Evolutionary conservation across 1,139 yeast genomes (phyloP).

Genomic region (Nakaseomyces uthaithaninus): DNA sequence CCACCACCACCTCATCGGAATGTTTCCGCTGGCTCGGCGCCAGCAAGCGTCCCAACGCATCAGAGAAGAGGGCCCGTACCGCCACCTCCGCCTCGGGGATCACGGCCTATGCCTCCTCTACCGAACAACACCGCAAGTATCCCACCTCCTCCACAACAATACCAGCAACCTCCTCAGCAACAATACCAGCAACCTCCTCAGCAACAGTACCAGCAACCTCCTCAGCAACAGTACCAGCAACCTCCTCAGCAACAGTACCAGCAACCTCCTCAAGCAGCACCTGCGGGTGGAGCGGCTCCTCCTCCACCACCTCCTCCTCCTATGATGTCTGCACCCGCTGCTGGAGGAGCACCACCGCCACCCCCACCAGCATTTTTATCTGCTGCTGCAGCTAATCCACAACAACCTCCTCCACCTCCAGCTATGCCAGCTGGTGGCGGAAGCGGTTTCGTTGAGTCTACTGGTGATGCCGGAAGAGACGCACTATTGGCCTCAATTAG

Average conservation of each 20-base stretch:
- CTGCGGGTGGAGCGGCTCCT: slow-evolving; percentile 27
- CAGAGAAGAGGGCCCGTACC: slow-evolving; percentile 18
- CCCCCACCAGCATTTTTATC: slow-evolving; percentile 27
- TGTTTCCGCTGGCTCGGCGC: not conserved
- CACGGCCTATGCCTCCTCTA: slow-evolving; percentile 17
- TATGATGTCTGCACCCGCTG: slow-evolving; percentile 15
- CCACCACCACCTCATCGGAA: slow-evolving; percentile 23
- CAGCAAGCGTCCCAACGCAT: not conserved
- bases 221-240: slow-evolving; percentile 12
- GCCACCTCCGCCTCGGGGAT: slow-evolving; percentile 22
- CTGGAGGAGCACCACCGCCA: slow-evolving; percentile 16
- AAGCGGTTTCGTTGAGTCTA: slow-evolving; percentile 32
- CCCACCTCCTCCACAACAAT: slow-evolving; percentile 23
- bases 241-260: slow-evolving; percentile 10
- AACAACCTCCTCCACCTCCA: slow-evolving; percentile 36
- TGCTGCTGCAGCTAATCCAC: slow-evolving; percentile 15
- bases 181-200: slow-evolving; percentile 18
- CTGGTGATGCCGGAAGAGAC: slow-evolving; percentile 58
- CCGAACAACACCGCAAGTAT: slow-evolving; percentile 21
- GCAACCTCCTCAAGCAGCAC: slow-evolving; percentile 15
- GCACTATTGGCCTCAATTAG: slow-evolving; percentile 84
- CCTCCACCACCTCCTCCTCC: slow-evolving; percentile 18
- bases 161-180: slow-evolving; percentile 19
- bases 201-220: slow-evolving; percentile 8
- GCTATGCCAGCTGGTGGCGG: slow-evolving; percentile 33